These are phyloP conservation scores for Phytophthora europaea DNA, from an alignment of 352 stramenopile species.

Conservation along the genomic window DNA sequence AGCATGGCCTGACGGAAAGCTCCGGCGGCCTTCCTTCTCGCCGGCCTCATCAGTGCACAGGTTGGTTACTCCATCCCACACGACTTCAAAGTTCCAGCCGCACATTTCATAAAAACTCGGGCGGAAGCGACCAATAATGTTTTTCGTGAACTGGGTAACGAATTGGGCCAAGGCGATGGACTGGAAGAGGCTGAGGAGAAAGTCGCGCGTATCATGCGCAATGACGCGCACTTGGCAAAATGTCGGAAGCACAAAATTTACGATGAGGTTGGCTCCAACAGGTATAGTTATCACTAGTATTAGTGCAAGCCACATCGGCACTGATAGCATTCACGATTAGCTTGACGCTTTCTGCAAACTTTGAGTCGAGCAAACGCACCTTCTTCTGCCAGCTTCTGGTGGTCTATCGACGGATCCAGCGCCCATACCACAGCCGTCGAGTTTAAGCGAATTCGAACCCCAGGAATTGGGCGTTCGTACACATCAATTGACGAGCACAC, in stretches of 20 bases:
- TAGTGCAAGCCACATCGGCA: conserved; percentile 54
- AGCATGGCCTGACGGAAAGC: conserved; percentile 76
- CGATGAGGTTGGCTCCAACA: conserved; percentile 51
- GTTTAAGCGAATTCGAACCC: neutral
- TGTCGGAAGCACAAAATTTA: conserved; percentile 60
- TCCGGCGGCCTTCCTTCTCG: conserved; percentile 74
- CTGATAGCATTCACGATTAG: conserved; percentile 5
- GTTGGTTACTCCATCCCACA: conserved; percentile 73
- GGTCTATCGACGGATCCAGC: conserved; percentile 11
- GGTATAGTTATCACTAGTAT: conserved; percentile 40
- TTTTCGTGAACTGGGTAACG: conserved; percentile 76
- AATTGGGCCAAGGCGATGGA: conserved; percentile 49
- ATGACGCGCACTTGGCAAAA: conserved; percentile 56
- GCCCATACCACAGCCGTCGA: conserved; percentile 2
- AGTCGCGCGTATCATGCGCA: conserved; percentile 71
- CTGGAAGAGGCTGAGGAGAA: conserved; percentile 61
- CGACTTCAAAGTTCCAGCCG: conserved; percentile 59
- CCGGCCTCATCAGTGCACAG: conserved; percentile 53
- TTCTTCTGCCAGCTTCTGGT: conserved; percentile 12
- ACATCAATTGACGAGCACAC: neutral
- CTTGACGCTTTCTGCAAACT: neutral
- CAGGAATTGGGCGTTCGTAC: neutral
- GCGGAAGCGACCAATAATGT: conserved; percentile 73
- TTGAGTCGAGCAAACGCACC: neutral
- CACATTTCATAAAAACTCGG: conserved; percentile 82